These are phyloP conservation scores for Peniophora sp. DNA, from an alignment of 1,284 basidiomycete genomes.

Conservation along the genomic window DNA sequence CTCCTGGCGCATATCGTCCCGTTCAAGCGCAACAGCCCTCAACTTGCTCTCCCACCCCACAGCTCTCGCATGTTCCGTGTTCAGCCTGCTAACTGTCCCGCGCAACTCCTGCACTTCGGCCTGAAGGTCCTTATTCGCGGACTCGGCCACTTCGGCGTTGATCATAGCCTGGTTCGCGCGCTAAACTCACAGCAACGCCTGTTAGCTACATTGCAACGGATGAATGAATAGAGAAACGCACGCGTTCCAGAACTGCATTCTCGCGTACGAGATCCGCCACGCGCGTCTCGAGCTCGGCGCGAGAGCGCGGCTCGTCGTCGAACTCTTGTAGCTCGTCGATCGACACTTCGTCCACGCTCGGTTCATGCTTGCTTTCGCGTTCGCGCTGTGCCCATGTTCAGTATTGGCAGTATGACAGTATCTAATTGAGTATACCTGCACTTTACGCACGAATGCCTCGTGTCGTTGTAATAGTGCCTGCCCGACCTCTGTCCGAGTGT, in stretches of 20 bases:
- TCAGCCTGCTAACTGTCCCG: constrained; percentile 59
- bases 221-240: constrained; percentile 18
- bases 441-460: constrained; percentile 75
- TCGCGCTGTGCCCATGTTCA: neutral
- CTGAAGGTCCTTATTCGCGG: constrained; percentile 67
- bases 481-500: constrained; percentile 67
- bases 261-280: constrained; percentile 34
- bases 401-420: neutral
- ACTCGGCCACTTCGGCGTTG: constrained; percentile 77
- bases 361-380: constrained; percentile 10
- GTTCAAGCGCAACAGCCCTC: constrained; percentile 55
- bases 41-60: constrained; percentile 65
- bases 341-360: neutral
- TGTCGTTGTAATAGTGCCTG: constrained; percentile 83
- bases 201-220: neutral
- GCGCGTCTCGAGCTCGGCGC: constrained; percentile 9
- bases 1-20: constrained; percentile 83
- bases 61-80: constrained; percentile 60
- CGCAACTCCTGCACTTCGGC: constrained; percentile 77
- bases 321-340: constrained; percentile 3
- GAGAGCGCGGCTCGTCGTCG: constrained; percentile 6
- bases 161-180: constrained; percentile 75
- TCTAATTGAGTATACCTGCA: constrained; percentile 50
- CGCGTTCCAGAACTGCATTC: constrained; percentile 63
- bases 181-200: constrained; percentile 26